Percentiles rank a stretch among this genome's conserved stretches.
These are phyloP conservation scores for Theobroma cacao DNA, from an alignment of 345 rosid genomes.

Conservation along the genomic window DNA sequence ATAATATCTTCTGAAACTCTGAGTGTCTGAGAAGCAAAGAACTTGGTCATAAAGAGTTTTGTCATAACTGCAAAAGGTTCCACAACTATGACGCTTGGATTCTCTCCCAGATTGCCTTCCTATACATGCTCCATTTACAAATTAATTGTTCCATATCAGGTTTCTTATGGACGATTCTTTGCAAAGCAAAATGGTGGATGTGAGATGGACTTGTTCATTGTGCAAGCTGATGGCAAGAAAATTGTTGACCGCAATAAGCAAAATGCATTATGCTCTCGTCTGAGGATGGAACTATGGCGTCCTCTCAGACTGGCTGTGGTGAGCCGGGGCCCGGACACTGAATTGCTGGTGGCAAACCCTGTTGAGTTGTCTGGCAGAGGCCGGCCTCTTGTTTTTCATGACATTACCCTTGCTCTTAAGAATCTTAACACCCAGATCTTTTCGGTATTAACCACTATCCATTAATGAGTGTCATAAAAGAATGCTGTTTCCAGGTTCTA, in stretches of 20 bases:
- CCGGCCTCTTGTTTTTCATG: constrained; percentile 67
- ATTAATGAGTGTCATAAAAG: neutral
- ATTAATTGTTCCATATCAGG: constrained; percentile 26
- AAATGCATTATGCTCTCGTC: constrained; percentile 54
- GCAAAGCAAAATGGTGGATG: constrained; percentile 38
- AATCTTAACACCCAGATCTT: constrained; percentile 41
- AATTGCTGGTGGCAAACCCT: constrained; percentile 73
- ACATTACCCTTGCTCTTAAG: constrained; percentile 59
- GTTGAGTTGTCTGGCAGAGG: constrained; percentile 71
- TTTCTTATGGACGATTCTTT: constrained; percentile 66
- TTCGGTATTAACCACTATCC: constrained; percentile 38
- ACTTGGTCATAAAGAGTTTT: neutral
- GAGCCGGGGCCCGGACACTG: constrained; percentile 64
- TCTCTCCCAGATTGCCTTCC: neutral
- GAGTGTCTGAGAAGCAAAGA: neutral
- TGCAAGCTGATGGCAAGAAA: constrained; percentile 65
- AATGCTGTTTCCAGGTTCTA: neutral
- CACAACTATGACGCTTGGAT: neutral
- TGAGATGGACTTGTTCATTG: constrained; percentile 60
- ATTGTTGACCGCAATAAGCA: constrained; percentile 55
- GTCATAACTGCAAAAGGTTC: neutral
- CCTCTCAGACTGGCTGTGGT: constrained; percentile 62
- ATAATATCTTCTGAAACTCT: neutral
- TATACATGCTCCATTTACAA: neutral
- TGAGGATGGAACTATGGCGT: constrained; percentile 55